phyloP scores from a whole-genome alignment of 768 basidiomycete species.

The Glaciozyma antarctica region DNA sequence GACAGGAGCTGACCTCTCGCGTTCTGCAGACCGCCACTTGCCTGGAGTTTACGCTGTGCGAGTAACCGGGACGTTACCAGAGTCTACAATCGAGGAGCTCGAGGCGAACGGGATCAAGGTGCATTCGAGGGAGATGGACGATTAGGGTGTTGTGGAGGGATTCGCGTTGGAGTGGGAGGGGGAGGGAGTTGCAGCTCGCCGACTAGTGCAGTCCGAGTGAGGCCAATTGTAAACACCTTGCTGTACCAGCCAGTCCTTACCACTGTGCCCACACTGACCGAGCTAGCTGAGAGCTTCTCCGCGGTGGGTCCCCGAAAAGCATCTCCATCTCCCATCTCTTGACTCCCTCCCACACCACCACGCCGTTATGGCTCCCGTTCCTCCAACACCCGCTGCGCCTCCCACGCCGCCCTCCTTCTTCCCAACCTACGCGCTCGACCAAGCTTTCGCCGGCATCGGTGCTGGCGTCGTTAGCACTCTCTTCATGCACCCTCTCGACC shows the following conservation, averaged over 20 bases:
- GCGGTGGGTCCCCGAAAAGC: no score
- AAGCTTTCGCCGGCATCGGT: constrained; percentile 85
- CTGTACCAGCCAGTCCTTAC: no score
- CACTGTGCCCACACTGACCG: no score
- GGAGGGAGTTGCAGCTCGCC: no score
- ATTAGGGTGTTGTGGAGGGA: not conserved
- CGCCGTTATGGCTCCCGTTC: not conserved
- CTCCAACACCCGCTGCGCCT: not conserved
- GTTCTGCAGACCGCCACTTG: constrained; percentile 65
- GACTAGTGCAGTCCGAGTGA: no score
- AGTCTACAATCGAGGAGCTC: constrained; percentile 49
- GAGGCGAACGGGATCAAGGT: constrained; percentile 65
- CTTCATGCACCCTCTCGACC: constrained; percentile 94
- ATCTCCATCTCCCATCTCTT: no score
- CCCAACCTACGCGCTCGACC: constrained; percentile 53
- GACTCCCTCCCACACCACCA: not conserved
- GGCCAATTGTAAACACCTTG: no score
- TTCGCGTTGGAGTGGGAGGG: no score
- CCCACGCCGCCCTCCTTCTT: constrained; percentile 11
- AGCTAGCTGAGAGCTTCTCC: no score
- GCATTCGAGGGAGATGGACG: constrained; percentile 27
- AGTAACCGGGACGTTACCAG: not conserved
- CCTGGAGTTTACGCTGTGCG: constrained; percentile 89
- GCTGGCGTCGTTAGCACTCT: constrained; percentile 86
- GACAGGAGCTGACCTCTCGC: no score